Evolutionary conservation across 2,329 filamentous ascomycete species (phyloP).

Genomic region (Penicillium decumbens): DNA sequence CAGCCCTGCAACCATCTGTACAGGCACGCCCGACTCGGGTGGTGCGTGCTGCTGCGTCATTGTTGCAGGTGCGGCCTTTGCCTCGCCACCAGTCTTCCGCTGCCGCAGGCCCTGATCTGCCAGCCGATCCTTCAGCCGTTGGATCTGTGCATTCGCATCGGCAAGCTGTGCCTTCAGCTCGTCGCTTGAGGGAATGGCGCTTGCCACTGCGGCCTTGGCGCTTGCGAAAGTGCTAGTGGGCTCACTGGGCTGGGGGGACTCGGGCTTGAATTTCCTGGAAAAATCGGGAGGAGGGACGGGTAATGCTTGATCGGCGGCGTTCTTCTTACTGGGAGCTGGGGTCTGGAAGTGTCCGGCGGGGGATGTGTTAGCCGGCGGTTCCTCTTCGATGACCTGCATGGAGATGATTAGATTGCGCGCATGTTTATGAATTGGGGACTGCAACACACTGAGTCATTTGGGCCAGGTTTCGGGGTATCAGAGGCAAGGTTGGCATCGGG

Average conservation of each 20-base stretch:
- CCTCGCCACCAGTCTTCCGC: slow-evolving; percentile 62
- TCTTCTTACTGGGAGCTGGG: slow-evolving; percentile 42
- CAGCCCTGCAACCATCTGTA: slow-evolving; percentile 76
- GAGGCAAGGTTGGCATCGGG: slow-evolving; percentile 48
- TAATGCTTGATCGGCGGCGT: slow-evolving; percentile 30
- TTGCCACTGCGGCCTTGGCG: slow-evolving; percentile 48
- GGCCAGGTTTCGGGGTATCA: slow-evolving; percentile 18
- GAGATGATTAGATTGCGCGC: slow-evolving; percentile 4
- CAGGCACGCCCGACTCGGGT: slow-evolving; percentile 68
- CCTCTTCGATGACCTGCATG: slow-evolving; percentile 37
- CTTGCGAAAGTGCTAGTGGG: slow-evolving; percentile 29
- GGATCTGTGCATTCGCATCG: slow-evolving; percentile 69
- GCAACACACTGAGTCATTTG: slow-evolving; percentile 37
- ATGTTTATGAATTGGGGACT: not conserved
- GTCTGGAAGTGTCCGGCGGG: slow-evolving; percentile 49
- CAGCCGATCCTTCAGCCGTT: slow-evolving; percentile 59
- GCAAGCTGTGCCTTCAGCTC: slow-evolving; percentile 69
- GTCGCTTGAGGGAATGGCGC: slow-evolving; percentile 49
- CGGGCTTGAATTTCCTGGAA: slow-evolving; percentile 34
- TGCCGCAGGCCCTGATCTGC: slow-evolving; percentile 70
- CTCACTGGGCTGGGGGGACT: slow-evolving; percentile 37
- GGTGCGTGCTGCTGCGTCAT: slow-evolving; percentile 55
- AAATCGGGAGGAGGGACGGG: slow-evolving; percentile 36
- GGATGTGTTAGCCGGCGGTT: slow-evolving; percentile 54
- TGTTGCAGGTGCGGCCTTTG: slow-evolving; percentile 48